Evolutionary conservation across 352 stramenopile species (phyloP).

Genomic region (Detonula confervacea): DNA sequence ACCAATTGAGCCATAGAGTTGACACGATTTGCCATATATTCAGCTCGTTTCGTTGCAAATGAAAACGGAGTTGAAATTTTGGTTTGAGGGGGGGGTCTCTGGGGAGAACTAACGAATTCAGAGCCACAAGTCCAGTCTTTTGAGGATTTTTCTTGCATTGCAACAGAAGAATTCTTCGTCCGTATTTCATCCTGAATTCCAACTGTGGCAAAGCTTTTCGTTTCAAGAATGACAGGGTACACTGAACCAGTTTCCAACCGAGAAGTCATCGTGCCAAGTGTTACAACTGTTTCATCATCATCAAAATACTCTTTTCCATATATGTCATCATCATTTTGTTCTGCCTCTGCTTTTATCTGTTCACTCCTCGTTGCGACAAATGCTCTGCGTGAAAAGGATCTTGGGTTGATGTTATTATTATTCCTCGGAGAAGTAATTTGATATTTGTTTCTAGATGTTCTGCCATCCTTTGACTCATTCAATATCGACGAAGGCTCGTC

Average conservation of each 20-base stretch:
- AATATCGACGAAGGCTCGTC: conserved; percentile 10
- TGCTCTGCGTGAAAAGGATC: conserved; percentile 65
- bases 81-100: conserved; percentile 19
- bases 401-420: conserved; percentile 14
- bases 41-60: conserved; percentile 54
- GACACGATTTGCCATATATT: conserved; percentile 70
- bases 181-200: conserved; percentile 24
- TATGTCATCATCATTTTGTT: conserved; percentile 48
- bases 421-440: conserved; percentile 32
- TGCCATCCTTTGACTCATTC: conserved; percentile 27
- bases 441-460: conserved; percentile 33
- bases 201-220: conserved; percentile 26
- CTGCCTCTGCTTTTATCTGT: conserved; percentile 72
- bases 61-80: conserved; percentile 50
- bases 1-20: conserved; percentile 77
- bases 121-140: conserved; percentile 15
- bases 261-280: conserved; percentile 51
- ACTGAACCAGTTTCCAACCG: conserved; percentile 24
- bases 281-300: conserved; percentile 84
- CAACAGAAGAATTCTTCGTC: conserved; percentile 32
- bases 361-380: conserved; percentile 81
- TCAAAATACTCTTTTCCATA: conserved; percentile 68
- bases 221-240: conserved; percentile 36
- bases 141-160: conserved; percentile 19
- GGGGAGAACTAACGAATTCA: conserved; percentile 17